Percentiles rank a stretch among this genome's conserved stretches.
Conservation (phyloP, 2,329 filamentous ascomycete species). For the Beauveria scarabaeidicola region DNA sequence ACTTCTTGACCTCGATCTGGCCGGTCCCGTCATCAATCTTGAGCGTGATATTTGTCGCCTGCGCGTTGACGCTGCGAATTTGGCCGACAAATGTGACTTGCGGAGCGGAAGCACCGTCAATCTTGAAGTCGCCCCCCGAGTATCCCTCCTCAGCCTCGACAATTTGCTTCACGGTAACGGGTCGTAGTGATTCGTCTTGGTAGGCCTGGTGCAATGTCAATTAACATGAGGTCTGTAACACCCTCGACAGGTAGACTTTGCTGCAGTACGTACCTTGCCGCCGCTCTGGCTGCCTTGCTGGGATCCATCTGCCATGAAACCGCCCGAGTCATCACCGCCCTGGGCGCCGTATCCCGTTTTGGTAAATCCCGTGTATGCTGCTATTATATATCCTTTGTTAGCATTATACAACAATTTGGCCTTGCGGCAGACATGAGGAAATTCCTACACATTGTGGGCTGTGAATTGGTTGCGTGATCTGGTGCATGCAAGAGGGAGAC, state of each 20-base stretch:
- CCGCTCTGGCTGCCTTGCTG: slow-evolving; percentile 49
- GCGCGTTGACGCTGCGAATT: slow-evolving; percentile 76
- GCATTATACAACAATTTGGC: background rate
- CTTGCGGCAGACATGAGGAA: background rate
- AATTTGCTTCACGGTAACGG: slow-evolving; percentile 93
- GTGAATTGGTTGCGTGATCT: slow-evolving; percentile 14
- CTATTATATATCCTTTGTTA: slow-evolving; percentile 19
- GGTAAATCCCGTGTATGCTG: slow-evolving; percentile 42
- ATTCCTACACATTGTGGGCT: slow-evolving; percentile 27
- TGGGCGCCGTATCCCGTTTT: slow-evolving; percentile 42
- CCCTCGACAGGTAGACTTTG: background rate
- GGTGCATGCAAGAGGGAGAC: slow-evolving; percentile 19
- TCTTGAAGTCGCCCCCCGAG: slow-evolving; percentile 65
- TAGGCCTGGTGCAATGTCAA: slow-evolving; percentile 38
- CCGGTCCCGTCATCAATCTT: slow-evolving; percentile 93
- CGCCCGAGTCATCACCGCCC: slow-evolving; percentile 52
- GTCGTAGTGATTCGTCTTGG: slow-evolving; percentile 78
- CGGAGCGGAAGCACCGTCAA: slow-evolving; percentile 67
- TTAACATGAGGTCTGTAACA: background rate
- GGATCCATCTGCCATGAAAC: slow-evolving; percentile 52
- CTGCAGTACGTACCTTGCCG: slow-evolving; percentile 31
- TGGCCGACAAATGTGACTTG: slow-evolving; percentile 79
- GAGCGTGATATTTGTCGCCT: slow-evolving; percentile 87
- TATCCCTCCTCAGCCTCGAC: slow-evolving; percentile 72
- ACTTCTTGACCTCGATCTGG: slow-evolving; percentile 82